Evolutionary conservation across 371 early-diverging fungal species (phyloP), one percentile per base, ranked within the genome.

Genomic region (Lichtheimia ornata): DNA sequence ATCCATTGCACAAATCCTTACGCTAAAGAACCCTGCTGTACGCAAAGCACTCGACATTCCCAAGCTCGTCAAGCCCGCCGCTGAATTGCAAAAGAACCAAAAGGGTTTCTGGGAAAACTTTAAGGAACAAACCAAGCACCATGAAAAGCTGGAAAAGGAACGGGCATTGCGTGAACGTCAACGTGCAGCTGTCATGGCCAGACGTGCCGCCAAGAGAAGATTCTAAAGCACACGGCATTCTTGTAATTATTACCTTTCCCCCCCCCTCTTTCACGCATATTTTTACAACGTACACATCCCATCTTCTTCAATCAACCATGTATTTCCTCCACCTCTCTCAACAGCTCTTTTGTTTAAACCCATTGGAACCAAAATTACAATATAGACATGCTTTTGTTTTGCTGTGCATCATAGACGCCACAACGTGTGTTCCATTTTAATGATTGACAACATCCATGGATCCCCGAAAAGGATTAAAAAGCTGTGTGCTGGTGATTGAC

Each of bases 1-100:
- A 66, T 91, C 94, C 4, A 76, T 91, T 17, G 67, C 71, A 17
- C 95, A 94, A 75, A 82, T 89, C 53, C 61, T 85, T 35, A 70
- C 87, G 22, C 74, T 94, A 51, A 84, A 82, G 68, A 65, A 75
- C 25, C 83, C 87, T 11, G 24, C 71, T 14, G 74, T 94, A 22
- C 86, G 92, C 57, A 68, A 61, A 13, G 68, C 72, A 42, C 69
- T 88, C 18, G 79, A 79, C 53, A 83, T 88, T 44, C 89, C 89
- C 14, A 67, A 73, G 27, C 64, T 85, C 6, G 58, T 78, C n/a
- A 71, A 74, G 65, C 82, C 69, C 52, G 77, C 74, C n/a, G 59
- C 73, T 25, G 79, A 82, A 59, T 70, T 74, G 44, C 77, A 77
- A 62, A 70, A 72, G 62, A 69, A 78, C 49, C 68, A 73, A 42